Evolutionary conservation across 2,329 filamentous ascomycete species (phyloP), one percentile per base, ranked within the genome.

Genomic region (Ceratocystis destructans): DNA sequence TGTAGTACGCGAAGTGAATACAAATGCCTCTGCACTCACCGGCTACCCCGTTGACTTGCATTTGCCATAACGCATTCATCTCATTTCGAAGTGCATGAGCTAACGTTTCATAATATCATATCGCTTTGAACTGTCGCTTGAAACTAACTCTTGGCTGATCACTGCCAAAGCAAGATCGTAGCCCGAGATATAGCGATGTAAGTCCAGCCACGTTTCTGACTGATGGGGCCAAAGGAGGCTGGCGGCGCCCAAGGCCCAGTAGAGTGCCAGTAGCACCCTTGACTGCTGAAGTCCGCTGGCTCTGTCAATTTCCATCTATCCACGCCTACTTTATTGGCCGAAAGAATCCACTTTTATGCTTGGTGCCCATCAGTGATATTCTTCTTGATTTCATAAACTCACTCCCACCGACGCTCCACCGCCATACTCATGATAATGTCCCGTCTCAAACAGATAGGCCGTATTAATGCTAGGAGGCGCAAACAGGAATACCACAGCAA

Each of bases 71-170:
- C 1, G 12, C 55, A 59, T 37, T 28, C 55, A 59, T 5, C 55
- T 59, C 55, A 59, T 59, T 59, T 59, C 25, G 37, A n/a, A 5
- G 5, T 59, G 55, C 55, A 59, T 59, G 48, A 37, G 6, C 55
- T n/a, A 37, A n/a, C 33, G 55, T 59, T 59, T 59, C 55, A 59
- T 37, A 4, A 20, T 22, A n/a, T 20, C 22, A 25, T 3, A 15
- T 41, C 8, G 10, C 37, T 41, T 41, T 41, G 37, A 41, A 41
- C 10, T 41, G 10, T 41, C 37, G 37, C 37, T 22, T 53, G 3
- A 17, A 53, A 53, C 22, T 53, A 53, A 3, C 0, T 22, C n/a
- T 53, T 20, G 33, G 55, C 7, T 37, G 28, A 59, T 59, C 55
- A 59, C 28, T 59, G n/a, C 28, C 55, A 59, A 20, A 59, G 55